phyloP scores from a whole-genome alignment of 2,329 filamentous ascomycete genomes.

The Talaromyces piceae region DNA sequence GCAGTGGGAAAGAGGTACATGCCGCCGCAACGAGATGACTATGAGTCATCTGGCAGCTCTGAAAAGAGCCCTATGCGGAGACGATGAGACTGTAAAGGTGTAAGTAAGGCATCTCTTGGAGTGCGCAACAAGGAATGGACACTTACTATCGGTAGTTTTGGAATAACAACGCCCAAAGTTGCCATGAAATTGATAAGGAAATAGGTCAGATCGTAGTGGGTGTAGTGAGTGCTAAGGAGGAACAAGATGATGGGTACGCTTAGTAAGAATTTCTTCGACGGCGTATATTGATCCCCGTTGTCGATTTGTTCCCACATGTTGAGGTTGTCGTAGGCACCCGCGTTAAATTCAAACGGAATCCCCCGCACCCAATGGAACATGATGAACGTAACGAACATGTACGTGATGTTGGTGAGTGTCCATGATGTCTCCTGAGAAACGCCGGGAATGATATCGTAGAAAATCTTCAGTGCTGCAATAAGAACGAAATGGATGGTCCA shows the following conservation, averaged over 20 bases:
- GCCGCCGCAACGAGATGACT: slow-evolving; percentile 10
- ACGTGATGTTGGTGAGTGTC: slow-evolving; percentile 97
- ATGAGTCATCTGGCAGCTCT: slow-evolving; percentile 56
- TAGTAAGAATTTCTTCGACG: slow-evolving; percentile 95
- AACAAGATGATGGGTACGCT: slow-evolving; percentile 92
- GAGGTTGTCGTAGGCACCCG: slow-evolving; percentile 95
- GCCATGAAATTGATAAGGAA: slow-evolving; percentile 97
- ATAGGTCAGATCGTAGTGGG: slow-evolving; percentile 93
- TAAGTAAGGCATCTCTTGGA: slow-evolving; percentile 16
- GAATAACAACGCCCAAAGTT: slow-evolving; percentile 85
- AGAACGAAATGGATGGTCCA: slow-evolving; percentile 97
- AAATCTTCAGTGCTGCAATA: slow-evolving; percentile 84
- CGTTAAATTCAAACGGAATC: slow-evolving; percentile 97
- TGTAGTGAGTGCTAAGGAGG: slow-evolving; percentile 95
- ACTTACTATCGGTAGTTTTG: slow-evolving; percentile 90
- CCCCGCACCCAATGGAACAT: slow-evolving; percentile 99
- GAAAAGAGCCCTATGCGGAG: slow-evolving; percentile 71
- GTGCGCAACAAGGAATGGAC: neutral
- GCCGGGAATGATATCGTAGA: slow-evolving; percentile 93
- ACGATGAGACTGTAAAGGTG: slow-evolving; percentile 60
- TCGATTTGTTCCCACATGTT: slow-evolving; percentile 99
- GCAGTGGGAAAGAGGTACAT: neutral
- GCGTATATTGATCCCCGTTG: slow-evolving; percentile 96
- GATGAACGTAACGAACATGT: slow-evolving; percentile 97
- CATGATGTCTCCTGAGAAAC: slow-evolving; percentile 97